Conservation (phyloP, 169 alveolate genomes). For the Plasmodium inui region DNA sequence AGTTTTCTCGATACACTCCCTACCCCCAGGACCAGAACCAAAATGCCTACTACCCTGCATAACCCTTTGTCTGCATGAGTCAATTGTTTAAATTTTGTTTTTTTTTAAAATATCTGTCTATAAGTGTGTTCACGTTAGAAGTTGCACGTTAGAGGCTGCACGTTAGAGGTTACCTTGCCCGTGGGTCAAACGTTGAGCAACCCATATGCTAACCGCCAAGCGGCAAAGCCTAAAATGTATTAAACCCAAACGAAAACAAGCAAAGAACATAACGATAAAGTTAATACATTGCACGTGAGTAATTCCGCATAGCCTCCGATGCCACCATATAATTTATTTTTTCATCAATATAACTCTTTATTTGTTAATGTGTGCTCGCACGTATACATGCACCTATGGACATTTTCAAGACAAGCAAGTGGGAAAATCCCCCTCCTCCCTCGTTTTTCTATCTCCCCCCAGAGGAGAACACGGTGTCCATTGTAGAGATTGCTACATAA, state of each 20-base stretch:
- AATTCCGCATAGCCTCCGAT: not conserved
- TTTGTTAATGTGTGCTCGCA: constrained; percentile 12
- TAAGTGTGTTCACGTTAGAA: not conserved
- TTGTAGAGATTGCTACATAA: not conserved
- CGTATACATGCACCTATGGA: not conserved
- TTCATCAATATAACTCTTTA: constrained; percentile 12
- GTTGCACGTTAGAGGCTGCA: not conserved
- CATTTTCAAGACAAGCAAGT: constrained; percentile 1
- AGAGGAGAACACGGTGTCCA: not conserved
- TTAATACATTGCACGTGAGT: not conserved
- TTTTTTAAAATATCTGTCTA: constrained; percentile 9
- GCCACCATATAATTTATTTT: constrained; percentile 43
- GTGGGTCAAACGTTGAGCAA: not conserved
- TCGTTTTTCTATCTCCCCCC: not conserved
- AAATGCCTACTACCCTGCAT: constrained; percentile 76
- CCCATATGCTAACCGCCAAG: not conserved
- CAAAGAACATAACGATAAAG: not conserved
- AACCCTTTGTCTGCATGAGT: constrained; percentile 18
- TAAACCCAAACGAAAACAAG: constrained; percentile 7
- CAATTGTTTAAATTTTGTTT: constrained; percentile 73
- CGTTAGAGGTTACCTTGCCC: not conserved
- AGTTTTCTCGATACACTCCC: constrained; percentile 89
- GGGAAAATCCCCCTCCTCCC: constrained; percentile 3
- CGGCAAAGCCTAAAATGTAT: constrained; percentile 1
- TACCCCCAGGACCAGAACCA: constrained; percentile 65